Percentiles rank a stretch among this genome's conserved stretches.
Conservation (phyloP, 2,329 filamentous ascomycete genomes). For the Chalaropsis ovoidea region DNA sequence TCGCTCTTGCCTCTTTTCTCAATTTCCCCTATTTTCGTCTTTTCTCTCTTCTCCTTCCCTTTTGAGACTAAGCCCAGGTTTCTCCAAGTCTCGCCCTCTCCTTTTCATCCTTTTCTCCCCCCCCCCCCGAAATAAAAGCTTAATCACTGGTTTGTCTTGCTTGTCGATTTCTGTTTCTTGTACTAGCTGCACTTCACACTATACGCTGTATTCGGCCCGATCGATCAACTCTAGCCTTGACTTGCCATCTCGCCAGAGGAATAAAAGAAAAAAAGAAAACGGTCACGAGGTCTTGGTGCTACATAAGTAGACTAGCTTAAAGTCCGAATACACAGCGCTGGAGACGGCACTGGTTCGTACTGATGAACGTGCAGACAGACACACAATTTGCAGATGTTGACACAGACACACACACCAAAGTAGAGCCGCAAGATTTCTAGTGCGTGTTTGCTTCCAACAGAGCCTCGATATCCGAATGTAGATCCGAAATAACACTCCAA, state of each 20-base stretch:
- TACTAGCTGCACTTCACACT: background rate
- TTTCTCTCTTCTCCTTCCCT: background rate
- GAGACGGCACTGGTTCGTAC: too few relatives aligned
- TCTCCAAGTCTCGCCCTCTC: background rate
- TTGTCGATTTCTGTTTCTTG: background rate
- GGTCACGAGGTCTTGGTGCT: background rate
- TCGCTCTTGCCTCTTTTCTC: background rate
- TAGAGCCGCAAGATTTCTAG: conserved; percentile 1
- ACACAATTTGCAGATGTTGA: background rate
- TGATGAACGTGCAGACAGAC: too few relatives aligned
- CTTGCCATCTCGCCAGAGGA: background rate
- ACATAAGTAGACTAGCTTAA: background rate
- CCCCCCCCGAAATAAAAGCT: background rate
- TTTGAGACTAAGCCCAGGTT: background rate
- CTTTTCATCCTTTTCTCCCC: background rate
- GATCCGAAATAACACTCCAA: background rate
- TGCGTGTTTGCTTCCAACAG: background rate
- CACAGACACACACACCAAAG: background rate
- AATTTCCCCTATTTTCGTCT: background rate
- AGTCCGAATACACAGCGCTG: background rate
- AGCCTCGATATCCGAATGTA: background rate
- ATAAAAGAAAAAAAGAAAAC: background rate
- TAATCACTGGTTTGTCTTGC: background rate
- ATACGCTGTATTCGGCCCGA: conserved; percentile 5
- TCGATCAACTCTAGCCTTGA: background rate